Conservation (phyloP, 2,329 filamentous ascomycete species). For the Neurospora crassa region DNA sequence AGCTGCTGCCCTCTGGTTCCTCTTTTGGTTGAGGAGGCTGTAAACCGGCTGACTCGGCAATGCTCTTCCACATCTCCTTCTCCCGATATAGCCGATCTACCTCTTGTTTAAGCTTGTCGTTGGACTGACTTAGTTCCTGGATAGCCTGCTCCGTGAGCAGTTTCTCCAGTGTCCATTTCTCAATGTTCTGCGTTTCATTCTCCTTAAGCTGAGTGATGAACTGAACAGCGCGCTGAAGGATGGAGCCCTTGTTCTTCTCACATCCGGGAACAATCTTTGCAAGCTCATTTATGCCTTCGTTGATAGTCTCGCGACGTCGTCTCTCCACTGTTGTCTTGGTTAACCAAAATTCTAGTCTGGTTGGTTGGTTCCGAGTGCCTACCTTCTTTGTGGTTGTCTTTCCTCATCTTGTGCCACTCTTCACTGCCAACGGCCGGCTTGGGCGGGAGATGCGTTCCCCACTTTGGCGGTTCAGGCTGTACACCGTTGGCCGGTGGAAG, state of each 20-base stretch:
- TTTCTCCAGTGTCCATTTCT: conserved; percentile 90
- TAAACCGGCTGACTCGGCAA: conserved; percentile 51
- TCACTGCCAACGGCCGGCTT: conserved; percentile 93
- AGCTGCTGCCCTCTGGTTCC: conserved; percentile 18
- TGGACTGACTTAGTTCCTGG: conserved; percentile 75
- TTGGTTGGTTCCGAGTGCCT: conserved; percentile 20
- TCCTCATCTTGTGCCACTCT: conserved; percentile 95
- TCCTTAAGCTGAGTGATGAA: conserved; percentile 94
- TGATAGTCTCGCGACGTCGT: conserved; percentile 93
- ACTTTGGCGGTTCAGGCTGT: conserved; percentile 19
- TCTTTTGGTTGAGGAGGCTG: conserved; percentile 29
- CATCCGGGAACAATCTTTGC: conserved; percentile 96
- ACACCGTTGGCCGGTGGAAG: conserved; percentile 31
- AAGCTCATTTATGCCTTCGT: conserved; percentile 96
- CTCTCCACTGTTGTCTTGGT: conserved; percentile 63
- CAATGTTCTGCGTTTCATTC: conserved; percentile 87
- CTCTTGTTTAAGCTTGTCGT: conserved; percentile 77
- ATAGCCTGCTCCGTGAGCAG: conserved; percentile 82
- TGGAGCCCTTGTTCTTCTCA: conserved; percentile 98
- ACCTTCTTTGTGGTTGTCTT: conserved; percentile 99
- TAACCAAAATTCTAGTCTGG: conserved; percentile 15
- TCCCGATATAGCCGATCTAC: conserved; percentile 70
- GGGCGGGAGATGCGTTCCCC: conserved; percentile 19
- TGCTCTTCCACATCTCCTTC: conserved; percentile 68
- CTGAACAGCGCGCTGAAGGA: conserved; percentile 82